These are phyloP conservation scores for Trypanosoma cruzi DNA, from an alignment of 208 protist species.

Conservation along the genomic window DNA sequence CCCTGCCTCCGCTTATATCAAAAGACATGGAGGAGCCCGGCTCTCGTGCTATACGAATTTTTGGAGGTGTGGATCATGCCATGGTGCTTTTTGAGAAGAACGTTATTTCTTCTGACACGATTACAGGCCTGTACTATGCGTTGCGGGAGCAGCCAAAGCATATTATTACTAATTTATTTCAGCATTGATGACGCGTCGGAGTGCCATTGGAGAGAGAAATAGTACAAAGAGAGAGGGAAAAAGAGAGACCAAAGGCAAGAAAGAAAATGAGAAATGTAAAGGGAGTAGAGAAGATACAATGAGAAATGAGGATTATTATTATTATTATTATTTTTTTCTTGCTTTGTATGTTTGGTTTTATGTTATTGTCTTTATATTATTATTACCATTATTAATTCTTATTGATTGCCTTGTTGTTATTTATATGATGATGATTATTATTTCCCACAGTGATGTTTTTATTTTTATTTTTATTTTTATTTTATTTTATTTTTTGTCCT, in stretches of 20 bases:
- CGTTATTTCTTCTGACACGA: constrained; percentile 23
- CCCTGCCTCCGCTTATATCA: constrained; percentile 47
- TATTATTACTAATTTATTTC: constrained; percentile 21
- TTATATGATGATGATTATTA: too few species aligned
- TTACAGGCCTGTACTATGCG: constrained; percentile 29
- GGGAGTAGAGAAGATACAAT: not conserved
- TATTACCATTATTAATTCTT: too few species aligned
- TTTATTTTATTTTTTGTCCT: not conserved
- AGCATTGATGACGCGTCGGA: not conserved
- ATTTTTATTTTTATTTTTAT: not conserved
- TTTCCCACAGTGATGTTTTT: too few species aligned
- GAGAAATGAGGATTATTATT: not conserved
- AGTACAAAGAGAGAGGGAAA: not conserved
- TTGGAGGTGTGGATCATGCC: constrained; percentile 61
- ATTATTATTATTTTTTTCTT: not conserved
- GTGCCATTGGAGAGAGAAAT: not conserved
- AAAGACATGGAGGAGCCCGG: constrained; percentile 31
- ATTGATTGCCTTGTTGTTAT: too few species aligned
- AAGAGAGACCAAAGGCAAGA: too few species aligned
- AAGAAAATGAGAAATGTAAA: too few species aligned
- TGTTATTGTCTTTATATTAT: not conserved
- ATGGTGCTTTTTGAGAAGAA: constrained; percentile 63
- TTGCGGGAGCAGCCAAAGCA: constrained; percentile 51
- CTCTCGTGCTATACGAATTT: constrained; percentile 53
- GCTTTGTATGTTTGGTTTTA: too few species aligned